phyloP scores from a whole-genome alignment of 2,329 filamentous ascomycete species.

The Falciphora oryzae region DNA sequence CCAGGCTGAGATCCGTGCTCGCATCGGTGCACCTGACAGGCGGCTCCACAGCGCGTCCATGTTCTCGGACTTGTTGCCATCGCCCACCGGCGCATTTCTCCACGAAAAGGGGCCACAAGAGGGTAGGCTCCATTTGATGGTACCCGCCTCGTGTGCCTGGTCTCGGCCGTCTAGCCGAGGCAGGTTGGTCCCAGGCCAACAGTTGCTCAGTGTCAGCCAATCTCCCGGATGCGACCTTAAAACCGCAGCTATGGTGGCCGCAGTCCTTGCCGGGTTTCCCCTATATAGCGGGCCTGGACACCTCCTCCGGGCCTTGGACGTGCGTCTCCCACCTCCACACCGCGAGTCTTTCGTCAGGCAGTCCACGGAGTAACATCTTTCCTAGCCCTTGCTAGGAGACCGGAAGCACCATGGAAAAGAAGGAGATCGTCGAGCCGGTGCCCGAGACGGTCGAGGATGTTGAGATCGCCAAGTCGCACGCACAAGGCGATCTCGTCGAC shows the following conservation, averaged over 20 bases:
- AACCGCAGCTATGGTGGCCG: neutral
- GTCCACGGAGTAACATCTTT: neutral
- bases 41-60: neutral
- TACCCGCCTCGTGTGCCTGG: neutral
- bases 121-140: neutral
- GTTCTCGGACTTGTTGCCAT: neutral
- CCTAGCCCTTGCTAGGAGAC: constrained; percentile 24
- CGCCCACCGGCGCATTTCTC: neutral
- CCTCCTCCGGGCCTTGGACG: neutral
- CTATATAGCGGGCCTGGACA: neutral
- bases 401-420: constrained; percentile 46
- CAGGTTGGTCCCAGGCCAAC: neutral
- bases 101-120: neutral
- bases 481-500: neutral
- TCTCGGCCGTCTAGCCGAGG: neutral
- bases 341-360: neutral
- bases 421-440: neutral
- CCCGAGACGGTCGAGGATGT: neutral
- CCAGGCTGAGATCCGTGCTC: neutral
- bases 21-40: neutral
- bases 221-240: neutral
- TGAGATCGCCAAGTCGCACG: neutral
- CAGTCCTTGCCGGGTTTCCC: neutral
- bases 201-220: neutral
- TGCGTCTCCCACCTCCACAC: neutral